Evolutionary conservation across 2,329 filamentous ascomycete genomes (phyloP).

Genomic region (Stagonosporopsis rhizophila): DNA sequence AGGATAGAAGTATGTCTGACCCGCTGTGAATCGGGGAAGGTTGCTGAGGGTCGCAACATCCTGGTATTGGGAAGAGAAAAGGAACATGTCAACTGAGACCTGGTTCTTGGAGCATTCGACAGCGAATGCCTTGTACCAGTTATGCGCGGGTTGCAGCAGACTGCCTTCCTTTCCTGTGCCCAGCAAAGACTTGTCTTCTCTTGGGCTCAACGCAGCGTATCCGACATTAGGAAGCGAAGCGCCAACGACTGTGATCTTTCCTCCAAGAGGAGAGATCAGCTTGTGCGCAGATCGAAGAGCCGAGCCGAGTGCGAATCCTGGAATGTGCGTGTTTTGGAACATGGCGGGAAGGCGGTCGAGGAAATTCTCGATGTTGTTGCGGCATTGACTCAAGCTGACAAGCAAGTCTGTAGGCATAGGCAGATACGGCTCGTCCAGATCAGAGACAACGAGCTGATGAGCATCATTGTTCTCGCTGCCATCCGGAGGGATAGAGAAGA

Average conservation of each 20-base stretch:
- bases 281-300: constrained; percentile 93
- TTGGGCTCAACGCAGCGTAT: constrained; percentile 83
- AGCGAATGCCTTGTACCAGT: constrained; percentile 98
- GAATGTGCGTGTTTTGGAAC: constrained; percentile 94
- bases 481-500: constrained; percentile 93
- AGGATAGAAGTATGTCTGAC: constrained; percentile 98
- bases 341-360: constrained; percentile 89
- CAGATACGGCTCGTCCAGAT: constrained; percentile 94
- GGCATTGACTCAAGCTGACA: constrained; percentile 86
- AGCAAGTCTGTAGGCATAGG: constrained; percentile 91
- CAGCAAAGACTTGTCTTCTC: constrained; percentile 94
- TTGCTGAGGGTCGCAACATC: constrained; percentile 97
- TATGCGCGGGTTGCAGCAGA: constrained; percentile 88
- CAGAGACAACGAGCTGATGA: constrained; percentile 91
- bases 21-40: constrained; percentile 92
- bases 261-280: constrained; percentile 90
- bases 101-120: constrained; percentile 99
- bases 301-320: constrained; percentile 91
- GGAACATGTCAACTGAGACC: constrained; percentile 74
- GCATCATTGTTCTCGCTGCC: constrained; percentile 83
- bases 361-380: constrained; percentile 90
- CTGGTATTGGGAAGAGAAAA: constrained; percentile 65
- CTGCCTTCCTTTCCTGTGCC: constrained; percentile 91
- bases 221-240: constrained; percentile 90
- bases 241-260: constrained; percentile 91